Percentiles rank a stretch among this genome's conserved stretches.
Conservation (phyloP, 352 stramenopile species). For the Phytopythium aichiense region DNA sequence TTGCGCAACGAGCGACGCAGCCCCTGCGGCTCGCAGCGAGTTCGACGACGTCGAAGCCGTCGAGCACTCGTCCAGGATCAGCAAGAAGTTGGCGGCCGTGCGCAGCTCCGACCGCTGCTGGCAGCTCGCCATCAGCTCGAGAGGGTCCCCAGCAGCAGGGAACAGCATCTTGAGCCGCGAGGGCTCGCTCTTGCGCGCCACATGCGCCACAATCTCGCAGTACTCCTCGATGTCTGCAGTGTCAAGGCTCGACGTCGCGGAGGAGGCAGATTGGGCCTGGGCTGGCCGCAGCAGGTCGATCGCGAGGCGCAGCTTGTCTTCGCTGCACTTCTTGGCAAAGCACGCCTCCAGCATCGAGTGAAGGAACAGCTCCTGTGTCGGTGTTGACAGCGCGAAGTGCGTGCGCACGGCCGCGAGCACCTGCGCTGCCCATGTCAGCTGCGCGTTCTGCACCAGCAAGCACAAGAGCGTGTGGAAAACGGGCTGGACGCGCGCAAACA, state of each 20-base stretch:
- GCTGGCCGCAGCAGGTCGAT: slow-evolving; percentile 49
- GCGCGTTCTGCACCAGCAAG: slow-evolving; percentile 61
- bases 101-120: slow-evolving; percentile 62
- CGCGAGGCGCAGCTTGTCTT: slow-evolving; percentile 35
- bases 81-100: slow-evolving; percentile 79
- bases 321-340: slow-evolving; percentile 39
- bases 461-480: slow-evolving; percentile 75
- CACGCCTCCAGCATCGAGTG: slow-evolving; percentile 75
- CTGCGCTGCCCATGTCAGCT: slow-evolving; percentile 48
- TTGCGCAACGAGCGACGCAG: slow-evolving; percentile 55
- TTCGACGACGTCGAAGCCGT: slow-evolving; percentile 22
- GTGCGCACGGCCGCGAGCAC: slow-evolving; percentile 43
- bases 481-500: slow-evolving; percentile 74
- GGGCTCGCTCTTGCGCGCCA: slow-evolving; percentile 81
- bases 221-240: slow-evolving; percentile 65
- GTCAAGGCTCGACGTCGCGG: not conserved
- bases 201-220: slow-evolving; percentile 80
- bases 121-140: slow-evolving; percentile 58
- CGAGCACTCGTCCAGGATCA: slow-evolving; percentile 75
- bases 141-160: slow-evolving; percentile 55
- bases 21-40: slow-evolving; percentile 41
- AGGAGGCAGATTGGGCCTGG: not conserved
- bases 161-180: slow-evolving; percentile 72
- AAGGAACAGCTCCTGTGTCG: slow-evolving; percentile 77
- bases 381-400: slow-evolving; percentile 57